A percentile compares a stretch with the other conserved stretches of the same genome.
These are phyloP conservation scores for Rhizopus delemar DNA, from an alignment of 371 early-diverging fungal species.

Conservation along the genomic window DNA sequence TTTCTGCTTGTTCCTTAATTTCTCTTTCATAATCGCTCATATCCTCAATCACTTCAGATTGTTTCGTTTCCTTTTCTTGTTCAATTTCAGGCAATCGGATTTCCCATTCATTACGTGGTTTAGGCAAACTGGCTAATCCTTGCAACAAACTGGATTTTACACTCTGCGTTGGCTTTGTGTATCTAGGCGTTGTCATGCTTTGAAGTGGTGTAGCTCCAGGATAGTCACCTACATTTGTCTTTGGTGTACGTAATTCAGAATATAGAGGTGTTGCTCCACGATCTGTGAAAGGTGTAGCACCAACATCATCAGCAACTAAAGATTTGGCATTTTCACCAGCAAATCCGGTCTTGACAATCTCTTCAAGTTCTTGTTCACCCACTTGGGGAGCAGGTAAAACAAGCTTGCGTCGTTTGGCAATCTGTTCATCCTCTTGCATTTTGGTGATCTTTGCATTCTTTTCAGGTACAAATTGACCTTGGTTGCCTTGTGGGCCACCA, in stretches of 20 bases:
- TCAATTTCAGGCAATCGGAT: slow-evolving; percentile 81
- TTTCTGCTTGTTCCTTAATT: slow-evolving; percentile 39
- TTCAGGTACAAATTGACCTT: slow-evolving; percentile 57
- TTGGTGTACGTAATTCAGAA: slow-evolving; percentile 8
- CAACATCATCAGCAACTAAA: slow-evolving; percentile 66
- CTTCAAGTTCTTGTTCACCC: slow-evolving; percentile 86
- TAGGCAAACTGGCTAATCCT: slow-evolving; percentile 75
- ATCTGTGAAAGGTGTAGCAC: slow-evolving; percentile 47
- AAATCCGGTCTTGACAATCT: slow-evolving; percentile 87
- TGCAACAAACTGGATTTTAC: slow-evolving; percentile 51
- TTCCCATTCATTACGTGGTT: slow-evolving; percentile 93
- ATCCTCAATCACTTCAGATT: slow-evolving; percentile 49
- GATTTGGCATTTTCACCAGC: slow-evolving; percentile 78
- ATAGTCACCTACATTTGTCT: background rate
- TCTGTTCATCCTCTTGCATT: slow-evolving; percentile 70
- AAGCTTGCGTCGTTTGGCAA: slow-evolving; percentile 76
- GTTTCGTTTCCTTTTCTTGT: slow-evolving; percentile 40
- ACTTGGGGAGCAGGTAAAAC: slow-evolving; percentile 91
- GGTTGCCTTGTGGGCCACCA: slow-evolving; percentile 41
- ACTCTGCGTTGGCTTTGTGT: slow-evolving; percentile 36
- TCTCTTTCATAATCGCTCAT: slow-evolving; percentile 70
- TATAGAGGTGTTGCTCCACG: slow-evolving; percentile 4
- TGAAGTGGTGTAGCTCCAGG: slow-evolving; percentile 63
- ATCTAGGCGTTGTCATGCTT: slow-evolving; percentile 61
- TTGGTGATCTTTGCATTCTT: slow-evolving; percentile 60